These are phyloP conservation scores for Elsinoe batatas DNA, from an alignment of 2,329 filamentous ascomycete species.

Conservation along the genomic window DNA sequence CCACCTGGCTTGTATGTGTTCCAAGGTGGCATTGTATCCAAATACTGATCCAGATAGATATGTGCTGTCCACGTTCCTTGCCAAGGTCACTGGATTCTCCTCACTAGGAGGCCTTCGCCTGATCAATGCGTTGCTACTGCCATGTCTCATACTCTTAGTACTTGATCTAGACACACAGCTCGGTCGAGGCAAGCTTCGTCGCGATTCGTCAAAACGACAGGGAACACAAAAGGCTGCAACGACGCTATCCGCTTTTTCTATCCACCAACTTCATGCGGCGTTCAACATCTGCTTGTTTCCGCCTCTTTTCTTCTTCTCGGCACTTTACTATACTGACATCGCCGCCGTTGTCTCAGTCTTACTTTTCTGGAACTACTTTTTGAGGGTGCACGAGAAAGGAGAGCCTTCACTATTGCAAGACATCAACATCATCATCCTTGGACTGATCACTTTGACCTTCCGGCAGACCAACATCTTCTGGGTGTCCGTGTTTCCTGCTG, in stretches of 20 bases:
- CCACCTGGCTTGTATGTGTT: constrained; percentile 63
- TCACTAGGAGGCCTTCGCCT: constrained; percentile 29
- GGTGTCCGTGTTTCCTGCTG: constrained; percentile 70
- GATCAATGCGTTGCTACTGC: constrained; percentile 31
- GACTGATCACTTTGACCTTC: constrained; percentile 61
- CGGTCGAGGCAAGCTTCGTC: constrained; percentile 4
- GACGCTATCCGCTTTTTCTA: background rate
- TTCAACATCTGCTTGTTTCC: constrained; percentile 80
- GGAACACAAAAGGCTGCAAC: background rate
- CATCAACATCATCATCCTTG: constrained; percentile 40
- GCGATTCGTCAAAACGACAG: constrained; percentile 8
- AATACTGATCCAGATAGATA: constrained; percentile 31
- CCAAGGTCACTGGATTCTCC: constrained; percentile 31
- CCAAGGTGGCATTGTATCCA: constrained; percentile 18
- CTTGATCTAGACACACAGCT: constrained; percentile 14
- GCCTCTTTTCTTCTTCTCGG: constrained; percentile 90
- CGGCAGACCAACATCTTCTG: constrained; percentile 97
- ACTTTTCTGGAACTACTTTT: constrained; percentile 49
- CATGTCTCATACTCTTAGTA: constrained; percentile 26
- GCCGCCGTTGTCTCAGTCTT: constrained; percentile 69
- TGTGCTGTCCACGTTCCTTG: constrained; percentile 31
- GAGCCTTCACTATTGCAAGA: constrained; percentile 13
- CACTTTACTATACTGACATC: constrained; percentile 89
- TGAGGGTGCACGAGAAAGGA: constrained; percentile 20
- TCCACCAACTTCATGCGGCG: constrained; percentile 47